Conservation (phyloP, 805 yeast species). For the Candida silvicultrix region DNA sequence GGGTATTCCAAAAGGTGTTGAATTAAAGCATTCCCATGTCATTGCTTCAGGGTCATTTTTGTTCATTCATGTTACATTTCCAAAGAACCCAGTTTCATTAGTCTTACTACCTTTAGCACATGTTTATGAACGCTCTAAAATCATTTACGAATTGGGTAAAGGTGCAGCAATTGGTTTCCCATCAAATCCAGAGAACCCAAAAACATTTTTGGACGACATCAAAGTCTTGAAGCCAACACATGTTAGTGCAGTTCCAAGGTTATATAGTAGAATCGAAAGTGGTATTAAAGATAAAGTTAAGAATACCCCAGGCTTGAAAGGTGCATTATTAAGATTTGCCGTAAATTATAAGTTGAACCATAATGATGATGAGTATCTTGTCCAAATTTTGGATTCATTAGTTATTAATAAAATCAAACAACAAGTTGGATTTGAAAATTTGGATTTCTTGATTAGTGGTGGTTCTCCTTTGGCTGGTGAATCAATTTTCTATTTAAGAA, state of each 20-base stretch:
- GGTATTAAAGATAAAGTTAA: constrained; percentile 45
- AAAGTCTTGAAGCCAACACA: constrained; percentile 45
- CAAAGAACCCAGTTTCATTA: constrained; percentile 23
- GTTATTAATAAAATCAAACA: constrained; percentile 37
- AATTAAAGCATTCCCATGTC: constrained; percentile 43
- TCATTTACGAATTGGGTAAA: constrained; percentile 35
- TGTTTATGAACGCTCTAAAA: constrained; percentile 43
- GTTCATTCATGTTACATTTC: constrained; percentile 27
- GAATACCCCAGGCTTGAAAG: constrained; percentile 39
- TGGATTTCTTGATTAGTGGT: constrained; percentile 40
- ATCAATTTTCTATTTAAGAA: constrained; percentile 54
- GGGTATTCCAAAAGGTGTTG: constrained; percentile 70
- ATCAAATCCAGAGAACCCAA: constrained; percentile 43
- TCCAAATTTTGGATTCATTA: constrained; percentile 28
- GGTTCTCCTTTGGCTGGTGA: constrained; percentile 68
- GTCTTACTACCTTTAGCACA: constrained; percentile 55
- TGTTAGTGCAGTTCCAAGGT: constrained; percentile 57
- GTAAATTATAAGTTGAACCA: constrained; percentile 34
- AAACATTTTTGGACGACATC: constrained; percentile 53
- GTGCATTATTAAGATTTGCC: constrained; percentile 32
- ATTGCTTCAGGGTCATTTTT: constrained; percentile 42
- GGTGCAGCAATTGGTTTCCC: constrained; percentile 54
- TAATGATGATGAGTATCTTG: constrained; percentile 29
- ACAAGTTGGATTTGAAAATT: constrained; percentile 42
- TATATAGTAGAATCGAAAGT: constrained; percentile 55